These are phyloP conservation scores for Entomortierella beljakovae DNA, from an alignment of 192 early-diverging fungal species.

Conservation along the genomic window DNA sequence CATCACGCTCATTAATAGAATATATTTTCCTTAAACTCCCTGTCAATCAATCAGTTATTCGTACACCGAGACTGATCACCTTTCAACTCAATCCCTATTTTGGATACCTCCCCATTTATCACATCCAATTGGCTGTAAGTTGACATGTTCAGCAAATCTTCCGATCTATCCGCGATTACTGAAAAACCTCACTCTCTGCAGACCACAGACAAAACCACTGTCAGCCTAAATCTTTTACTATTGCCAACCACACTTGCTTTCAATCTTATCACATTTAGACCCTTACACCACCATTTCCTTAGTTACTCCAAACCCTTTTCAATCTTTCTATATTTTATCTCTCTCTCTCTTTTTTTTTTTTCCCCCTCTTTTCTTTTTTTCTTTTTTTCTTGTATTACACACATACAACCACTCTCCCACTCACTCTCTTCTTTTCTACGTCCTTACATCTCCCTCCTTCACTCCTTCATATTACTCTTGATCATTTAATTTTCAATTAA, in stretches of 20 bases:
- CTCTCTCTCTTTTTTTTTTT: background rate
- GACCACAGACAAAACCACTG: background rate
- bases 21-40: no score
- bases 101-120: no score
- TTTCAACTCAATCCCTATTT: no score
- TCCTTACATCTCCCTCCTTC: background rate
- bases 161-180: background rate
- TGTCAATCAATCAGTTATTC: background rate
- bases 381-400: slow-evolving; percentile 4
- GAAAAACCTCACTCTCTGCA: background rate
- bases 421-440: background rate
- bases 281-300: background rate
- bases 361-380: background rate
- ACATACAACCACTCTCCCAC: no score
- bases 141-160: slow-evolving; percentile 3
- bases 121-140: no score
- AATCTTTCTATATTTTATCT: no score
- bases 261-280: no score
- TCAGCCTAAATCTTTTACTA: no score
- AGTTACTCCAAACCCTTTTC: background rate
- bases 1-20: background rate
- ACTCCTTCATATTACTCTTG: background rate
- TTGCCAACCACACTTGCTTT: background rate
- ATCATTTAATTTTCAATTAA: background rate
- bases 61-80: no score